Evolutionary conservation across 2,329 filamentous ascomycete genomes (phyloP).

Genomic region (Apiospora pterosperma): DNA sequence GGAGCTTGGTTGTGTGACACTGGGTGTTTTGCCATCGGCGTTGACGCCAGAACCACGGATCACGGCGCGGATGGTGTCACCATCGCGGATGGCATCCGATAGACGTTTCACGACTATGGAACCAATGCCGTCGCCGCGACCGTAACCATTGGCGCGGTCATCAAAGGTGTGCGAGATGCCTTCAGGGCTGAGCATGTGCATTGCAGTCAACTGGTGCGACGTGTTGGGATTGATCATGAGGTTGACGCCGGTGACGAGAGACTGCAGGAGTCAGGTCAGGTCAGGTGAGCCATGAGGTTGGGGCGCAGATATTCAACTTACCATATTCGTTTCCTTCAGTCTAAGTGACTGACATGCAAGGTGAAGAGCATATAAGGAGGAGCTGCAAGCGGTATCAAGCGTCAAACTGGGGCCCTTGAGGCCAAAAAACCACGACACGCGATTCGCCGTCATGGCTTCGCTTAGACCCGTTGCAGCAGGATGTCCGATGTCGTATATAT

Average conservation of each 20-base stretch:
- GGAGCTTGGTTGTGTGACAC: constrained; percentile 30
- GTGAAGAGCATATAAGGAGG: constrained; percentile 23
- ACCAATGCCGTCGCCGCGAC: constrained; percentile 30
- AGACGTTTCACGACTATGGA: constrained; percentile 30
- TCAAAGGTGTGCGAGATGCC: constrained; percentile 19
- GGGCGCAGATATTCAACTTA: neutral
- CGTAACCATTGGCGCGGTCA: constrained; percentile 19
- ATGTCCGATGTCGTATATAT: neutral
- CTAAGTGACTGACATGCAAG: constrained; percentile 22
- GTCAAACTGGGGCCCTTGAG: constrained; percentile 18
- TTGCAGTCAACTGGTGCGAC: constrained; percentile 3
- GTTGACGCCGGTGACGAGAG: constrained; percentile 18
- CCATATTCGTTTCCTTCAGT: constrained; percentile 11
- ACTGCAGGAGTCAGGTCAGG: neutral
- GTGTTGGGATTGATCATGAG: constrained; percentile 16
- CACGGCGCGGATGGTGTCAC: constrained; percentile 29
- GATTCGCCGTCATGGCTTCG: constrained; percentile 21
- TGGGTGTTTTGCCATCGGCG: constrained; percentile 24
- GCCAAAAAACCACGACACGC: constrained; percentile 26
- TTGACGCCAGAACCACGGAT: constrained; percentile 28
- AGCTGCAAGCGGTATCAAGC: constrained; percentile 18
- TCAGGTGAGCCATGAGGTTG: neutral
- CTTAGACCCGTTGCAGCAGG: constrained; percentile 16
- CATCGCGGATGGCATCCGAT: constrained; percentile 25
- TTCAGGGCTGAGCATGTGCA: constrained; percentile 22